Conservation (phyloP, 306 rosid genomes). For the Alnus glutinosa region DNA sequence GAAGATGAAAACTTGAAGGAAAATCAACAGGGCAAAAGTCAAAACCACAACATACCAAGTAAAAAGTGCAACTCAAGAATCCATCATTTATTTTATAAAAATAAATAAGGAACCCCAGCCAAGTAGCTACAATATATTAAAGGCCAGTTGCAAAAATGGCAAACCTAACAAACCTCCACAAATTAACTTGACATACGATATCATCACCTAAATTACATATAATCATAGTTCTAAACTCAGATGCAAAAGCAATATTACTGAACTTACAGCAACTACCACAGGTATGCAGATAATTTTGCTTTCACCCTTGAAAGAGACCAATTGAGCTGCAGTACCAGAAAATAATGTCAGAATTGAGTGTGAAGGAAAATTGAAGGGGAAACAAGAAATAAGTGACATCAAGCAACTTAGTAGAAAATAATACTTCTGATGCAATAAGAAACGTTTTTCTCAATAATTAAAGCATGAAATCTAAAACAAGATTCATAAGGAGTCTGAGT, state of each 20-base stretch:
- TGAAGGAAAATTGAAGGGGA: constrained; percentile 4
- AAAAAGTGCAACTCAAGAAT: not conserved
- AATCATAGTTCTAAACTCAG: not conserved
- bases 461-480: not conserved
- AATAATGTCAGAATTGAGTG: constrained; percentile 1
- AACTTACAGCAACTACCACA: constrained; percentile 82
- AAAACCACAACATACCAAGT: not conserved
- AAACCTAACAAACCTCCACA: not conserved
- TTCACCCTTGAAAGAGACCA: constrained; percentile 65
- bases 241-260: constrained; percentile 5
- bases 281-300: constrained; percentile 72
- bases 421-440: not conserved
- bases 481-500: not conserved
- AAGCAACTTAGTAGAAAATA: not conserved
- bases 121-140: not conserved
- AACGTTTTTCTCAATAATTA: not conserved
- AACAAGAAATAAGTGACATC: not conserved
- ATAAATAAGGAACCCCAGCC: not conserved
- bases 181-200: not conserved
- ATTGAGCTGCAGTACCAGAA: constrained; percentile 64
- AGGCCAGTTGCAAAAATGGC: not conserved
- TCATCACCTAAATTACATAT: not conserved
- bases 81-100: not conserved
- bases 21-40: not conserved
- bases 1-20: not conserved